Evolutionary conservation across 1,284 basidiomycete species (phyloP), one percentile per base, ranked within the genome.

Genomic region (Cryptococcus sp.): DNA sequence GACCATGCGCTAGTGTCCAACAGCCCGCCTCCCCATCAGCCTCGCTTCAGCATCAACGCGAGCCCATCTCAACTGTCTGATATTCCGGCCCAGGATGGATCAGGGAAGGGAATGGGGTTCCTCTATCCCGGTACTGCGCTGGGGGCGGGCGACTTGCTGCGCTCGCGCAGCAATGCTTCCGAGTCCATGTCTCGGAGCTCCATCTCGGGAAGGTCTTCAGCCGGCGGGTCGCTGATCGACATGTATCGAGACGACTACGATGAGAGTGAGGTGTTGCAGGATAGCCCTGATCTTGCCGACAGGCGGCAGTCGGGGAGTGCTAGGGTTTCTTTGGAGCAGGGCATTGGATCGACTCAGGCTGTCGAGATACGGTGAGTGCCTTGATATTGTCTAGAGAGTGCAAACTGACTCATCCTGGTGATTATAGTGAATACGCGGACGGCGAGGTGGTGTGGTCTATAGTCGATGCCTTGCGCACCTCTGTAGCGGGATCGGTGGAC

Each of bases 391-490:
- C n/a, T 42, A 21, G 21, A 53, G 40, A 39, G 38, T 37, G 43
- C 28, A 36, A 23, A 20, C 49, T 58, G 53, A 61, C 46, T 50
- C 23, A 12, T 21, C n/a, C 15, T 11, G 24, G n/a, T 35, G 3
- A n/a, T 20, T 2, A 15, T 47, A 75, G 70, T 38, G 74, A 76
- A 56, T 73, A 73, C 56, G 68, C 68, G 28, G 72, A 76, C 56
- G 74, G 74, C 9, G 59, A 67, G 45, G 63, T 76, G 0, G 70
- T 73, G 2, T 76, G 74, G 74, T 68, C 68, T 39, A 59, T 76
- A 28, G 70, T 75, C 33, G 69, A 76, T 48, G 74, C 68, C 1
- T 58, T 73, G 20, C 67, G 67, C 21, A 57, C 57, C 9, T 57
- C 55, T 7, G 51, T 56, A 9, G 24, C 60, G 21, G 58, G 55